Evolutionary conservation across 139 green algal genomes (phyloP).

Genomic region (Chlamydomonas sphaeroides): DNA sequence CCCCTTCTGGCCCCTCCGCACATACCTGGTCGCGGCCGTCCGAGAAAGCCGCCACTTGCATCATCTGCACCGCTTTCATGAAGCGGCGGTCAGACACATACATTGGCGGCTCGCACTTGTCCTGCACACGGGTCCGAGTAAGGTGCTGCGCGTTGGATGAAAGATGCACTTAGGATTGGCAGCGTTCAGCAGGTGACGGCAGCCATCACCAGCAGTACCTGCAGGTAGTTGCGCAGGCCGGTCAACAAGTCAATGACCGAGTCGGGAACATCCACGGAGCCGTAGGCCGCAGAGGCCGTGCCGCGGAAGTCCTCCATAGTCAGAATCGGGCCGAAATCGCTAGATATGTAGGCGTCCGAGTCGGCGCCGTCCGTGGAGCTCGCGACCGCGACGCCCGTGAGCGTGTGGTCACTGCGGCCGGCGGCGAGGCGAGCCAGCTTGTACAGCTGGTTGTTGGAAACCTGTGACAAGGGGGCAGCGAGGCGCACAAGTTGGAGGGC

Average conservation of each 20-base stretch:
- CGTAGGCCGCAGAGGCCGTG: slow-evolving; percentile 62
- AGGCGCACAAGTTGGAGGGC: too few species aligned
- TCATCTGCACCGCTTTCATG: slow-evolving; percentile 86
- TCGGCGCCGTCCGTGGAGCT: too few species aligned
- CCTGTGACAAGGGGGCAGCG: too few species aligned
- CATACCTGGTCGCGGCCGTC: slow-evolving; percentile 65
- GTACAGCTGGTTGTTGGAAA: slow-evolving; percentile 69
- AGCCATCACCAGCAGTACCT: slow-evolving; percentile 16
- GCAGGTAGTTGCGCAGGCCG: slow-evolving; percentile 73
- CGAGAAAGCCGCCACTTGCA: slow-evolving; percentile 78
- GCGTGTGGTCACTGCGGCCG: slow-evolving; percentile 49
- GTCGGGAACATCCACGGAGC: slow-evolving; percentile 71
- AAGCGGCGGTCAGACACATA: slow-evolving; percentile 91
- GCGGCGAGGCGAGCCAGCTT: slow-evolving; percentile 80
- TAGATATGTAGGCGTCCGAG: too few species aligned
- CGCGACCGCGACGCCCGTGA: not conserved
- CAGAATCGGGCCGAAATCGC: slow-evolving; percentile 17
- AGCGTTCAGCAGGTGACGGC: not conserved
- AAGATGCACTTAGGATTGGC: not conserved
- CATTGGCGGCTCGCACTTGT: slow-evolving; percentile 92
- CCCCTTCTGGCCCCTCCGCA: not conserved
- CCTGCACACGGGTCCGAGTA: slow-evolving; percentile 54
- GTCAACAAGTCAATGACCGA: slow-evolving; percentile 80
- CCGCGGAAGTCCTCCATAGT: slow-evolving; percentile 54
- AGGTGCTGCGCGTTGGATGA: not conserved